Evolutionary conservation across 768 basidiomycete genomes (phyloP).

Genomic region (Mycena kentingensis): DNA sequence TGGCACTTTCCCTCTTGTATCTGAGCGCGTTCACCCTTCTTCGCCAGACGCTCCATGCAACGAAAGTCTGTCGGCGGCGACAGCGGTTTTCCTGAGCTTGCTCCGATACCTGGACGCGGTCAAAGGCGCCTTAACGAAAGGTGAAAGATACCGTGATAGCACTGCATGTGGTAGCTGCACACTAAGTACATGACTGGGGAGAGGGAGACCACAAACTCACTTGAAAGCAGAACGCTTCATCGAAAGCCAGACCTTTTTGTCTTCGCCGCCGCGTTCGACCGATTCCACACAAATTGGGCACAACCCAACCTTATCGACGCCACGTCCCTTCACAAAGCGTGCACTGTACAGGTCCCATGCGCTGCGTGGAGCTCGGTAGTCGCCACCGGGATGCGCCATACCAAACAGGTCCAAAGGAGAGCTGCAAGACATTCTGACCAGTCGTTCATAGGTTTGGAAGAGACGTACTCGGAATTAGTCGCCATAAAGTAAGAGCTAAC

Average conservation of each 20-base stretch:
- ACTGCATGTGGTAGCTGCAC: slow-evolving; percentile 80
- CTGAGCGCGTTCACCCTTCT: slow-evolving; percentile 58
- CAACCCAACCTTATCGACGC: slow-evolving; percentile 67
- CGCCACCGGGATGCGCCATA: slow-evolving; percentile 46
- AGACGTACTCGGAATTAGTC: background rate
- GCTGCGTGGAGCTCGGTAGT: slow-evolving; percentile 60
- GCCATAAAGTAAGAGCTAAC: slow-evolving; percentile 52
- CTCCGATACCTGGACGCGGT: slow-evolving; percentile 60
- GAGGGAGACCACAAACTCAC: slow-evolving; percentile 45
- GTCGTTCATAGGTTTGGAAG: background rate
- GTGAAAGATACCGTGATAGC: slow-evolving; percentile 58
- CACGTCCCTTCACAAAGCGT: slow-evolving; percentile 71
- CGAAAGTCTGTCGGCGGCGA: slow-evolving; percentile 75
- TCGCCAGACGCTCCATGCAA: slow-evolving; percentile 44
- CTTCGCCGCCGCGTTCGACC: slow-evolving; percentile 60
- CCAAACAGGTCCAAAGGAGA: slow-evolving; percentile 41
- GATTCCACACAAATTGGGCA: slow-evolving; percentile 78
- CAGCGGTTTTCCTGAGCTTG: slow-evolving; percentile 68
- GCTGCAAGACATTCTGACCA: slow-evolving; percentile 19
- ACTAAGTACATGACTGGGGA: background rate
- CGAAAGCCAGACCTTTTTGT: slow-evolving; percentile 66
- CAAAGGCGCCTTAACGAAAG: slow-evolving; percentile 4
- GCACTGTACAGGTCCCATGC: slow-evolving; percentile 76
- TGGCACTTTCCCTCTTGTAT: slow-evolving; percentile 79
- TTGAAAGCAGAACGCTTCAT: slow-evolving; percentile 85